Base-by-base conservation (phyloP, 139 green algal species). In the Chlamydomonas asymmetrica region DNA sequence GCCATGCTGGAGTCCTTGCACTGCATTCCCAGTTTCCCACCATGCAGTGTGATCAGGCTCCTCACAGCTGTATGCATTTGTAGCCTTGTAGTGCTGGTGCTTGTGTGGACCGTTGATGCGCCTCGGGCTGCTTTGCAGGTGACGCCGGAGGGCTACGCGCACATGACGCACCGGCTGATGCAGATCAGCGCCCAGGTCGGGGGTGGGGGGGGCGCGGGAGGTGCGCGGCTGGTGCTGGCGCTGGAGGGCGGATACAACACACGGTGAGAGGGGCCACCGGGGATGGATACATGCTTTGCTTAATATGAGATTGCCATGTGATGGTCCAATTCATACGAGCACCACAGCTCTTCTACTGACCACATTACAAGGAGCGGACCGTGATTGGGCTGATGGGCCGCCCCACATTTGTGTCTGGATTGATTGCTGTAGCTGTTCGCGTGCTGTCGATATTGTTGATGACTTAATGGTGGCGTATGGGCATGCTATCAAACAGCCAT, bases 191-290 rank as follows among this genome's bases (percentile, higher is more conserved):
- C n/a, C n/a, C n/a, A n/a, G n/a, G n/a, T n/a, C n/a, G n/a, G n/a
- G n/a, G n/a, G n/a, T n/a, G n/a, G n/a, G n/a, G n/a, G n/a, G n/a
- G n/a, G n/a, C 34, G 75, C 81, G 4, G 64, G 76, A 63, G 52
- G n/a, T n/a, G n/a, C n/a, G n/a, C n/a, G n/a, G 43, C 9, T 92
- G 25, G 82, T 91, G 34, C 67, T 91, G 29, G 74, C 89, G 38
- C 84, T 94, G 54, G 90, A 94, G 79, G 90, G 90, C 0, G 90
- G 90, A 10, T 94, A 94, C 81, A 89, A 91, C 64, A 84, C 73
- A 5, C 67, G 75, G 83, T 85, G 38, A 34, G 22, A 22, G 34
- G 5, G 10, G 5, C 13, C 5, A 35, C 35, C 4, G 5, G 35
- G 13, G 29, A 59, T 23, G 5, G 13, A 23, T 23, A 29, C 13